Conservation (phyloP, 2,329 filamentous ascomycete species). For the Xylaria sp. region DNA sequence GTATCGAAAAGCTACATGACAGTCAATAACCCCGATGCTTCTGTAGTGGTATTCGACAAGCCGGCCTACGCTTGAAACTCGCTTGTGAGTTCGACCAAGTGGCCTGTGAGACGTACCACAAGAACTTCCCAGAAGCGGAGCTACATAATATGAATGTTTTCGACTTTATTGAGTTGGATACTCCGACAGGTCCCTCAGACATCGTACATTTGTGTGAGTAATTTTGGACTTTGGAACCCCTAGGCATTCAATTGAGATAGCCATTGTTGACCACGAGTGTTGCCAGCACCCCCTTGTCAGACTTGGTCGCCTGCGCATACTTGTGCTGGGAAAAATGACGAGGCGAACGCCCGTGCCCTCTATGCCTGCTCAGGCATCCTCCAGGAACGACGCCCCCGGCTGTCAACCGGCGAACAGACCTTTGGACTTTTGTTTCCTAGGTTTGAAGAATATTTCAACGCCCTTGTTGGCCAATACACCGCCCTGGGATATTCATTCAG, state of each 20-base stretch:
- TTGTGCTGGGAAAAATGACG: constrained; percentile 64
- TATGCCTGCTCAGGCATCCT: constrained; percentile 65
- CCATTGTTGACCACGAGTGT: not conserved
- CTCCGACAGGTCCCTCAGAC: constrained; percentile 62
- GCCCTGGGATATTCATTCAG: constrained; percentile 72
- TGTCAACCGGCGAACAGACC: constrained; percentile 82
- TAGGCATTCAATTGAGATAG: too few relatives aligned
- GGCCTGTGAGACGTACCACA: constrained; percentile 65
- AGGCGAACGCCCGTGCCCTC: constrained; percentile 70
- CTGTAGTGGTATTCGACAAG: constrained; percentile 62
- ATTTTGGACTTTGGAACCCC: not conserved
- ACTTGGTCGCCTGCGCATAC: constrained; percentile 78
- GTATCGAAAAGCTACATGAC: not conserved
- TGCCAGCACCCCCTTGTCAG: constrained; percentile 72
- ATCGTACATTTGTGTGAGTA: constrained; percentile 71
- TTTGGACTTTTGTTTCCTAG: constrained; percentile 68
- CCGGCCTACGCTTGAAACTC: constrained; percentile 67
- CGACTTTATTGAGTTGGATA: constrained; percentile 55
- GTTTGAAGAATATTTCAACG: constrained; percentile 64
- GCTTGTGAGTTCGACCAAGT: constrained; percentile 70
- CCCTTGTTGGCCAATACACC: constrained; percentile 71
- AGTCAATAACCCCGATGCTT: not conserved
- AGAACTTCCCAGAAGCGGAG: constrained; percentile 65
- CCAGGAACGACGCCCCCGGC: constrained; percentile 65
- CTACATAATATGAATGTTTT: constrained; percentile 60